Percentiles rank a stretch among this genome's conserved stretches.
Conservation (phyloP, 2,329 filamentous ascomycete species). For the Trichoderma semiorbis region DNA sequence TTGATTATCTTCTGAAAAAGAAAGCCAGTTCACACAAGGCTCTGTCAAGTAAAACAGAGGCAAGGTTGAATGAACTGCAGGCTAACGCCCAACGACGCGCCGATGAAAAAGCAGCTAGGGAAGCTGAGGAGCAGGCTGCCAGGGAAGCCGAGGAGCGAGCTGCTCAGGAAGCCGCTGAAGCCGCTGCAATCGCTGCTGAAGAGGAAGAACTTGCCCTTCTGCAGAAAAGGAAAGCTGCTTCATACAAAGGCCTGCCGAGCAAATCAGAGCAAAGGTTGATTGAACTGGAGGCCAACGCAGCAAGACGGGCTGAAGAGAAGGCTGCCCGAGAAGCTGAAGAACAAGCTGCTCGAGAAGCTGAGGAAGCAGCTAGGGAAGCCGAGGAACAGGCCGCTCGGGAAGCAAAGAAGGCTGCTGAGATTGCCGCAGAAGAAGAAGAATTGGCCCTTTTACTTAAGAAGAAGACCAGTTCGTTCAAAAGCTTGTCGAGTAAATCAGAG, state of each 20-base stretch:
- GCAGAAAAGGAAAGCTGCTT: constrained; percentile 48
- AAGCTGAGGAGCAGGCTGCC: background rate
- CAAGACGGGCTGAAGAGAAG: constrained; percentile 37
- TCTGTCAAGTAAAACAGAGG: constrained; percentile 28
- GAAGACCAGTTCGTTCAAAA: constrained; percentile 38
- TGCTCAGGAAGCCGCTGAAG: background rate
- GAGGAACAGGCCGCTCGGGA: constrained; percentile 20
- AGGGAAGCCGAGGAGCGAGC: constrained; percentile 17
- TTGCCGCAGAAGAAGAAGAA: constrained; percentile 35
- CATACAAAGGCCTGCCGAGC: constrained; percentile 39
- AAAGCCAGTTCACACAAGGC: constrained; percentile 29
- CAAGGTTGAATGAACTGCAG: constrained; percentile 28
- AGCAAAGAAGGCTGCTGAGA: constrained; percentile 19
- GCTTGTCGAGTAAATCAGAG: constrained; percentile 17
- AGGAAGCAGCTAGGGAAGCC: constrained; percentile 24
- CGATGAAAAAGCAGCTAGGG: constrained; percentile 24
- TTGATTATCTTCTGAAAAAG: constrained; percentile 33
- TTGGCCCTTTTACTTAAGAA: constrained; percentile 43
- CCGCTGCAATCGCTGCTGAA: constrained; percentile 26
- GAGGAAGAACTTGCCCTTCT: constrained; percentile 40
- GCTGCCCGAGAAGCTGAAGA: constrained; percentile 33
- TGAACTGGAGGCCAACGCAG: constrained; percentile 34
- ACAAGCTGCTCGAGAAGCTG: constrained; percentile 26
- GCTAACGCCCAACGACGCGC: constrained; percentile 6
- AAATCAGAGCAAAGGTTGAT: constrained; percentile 45